phyloP scores from a whole-genome alignment of 2,329 filamentous ascomycete species.

The Aspergillus sp. region DNA sequence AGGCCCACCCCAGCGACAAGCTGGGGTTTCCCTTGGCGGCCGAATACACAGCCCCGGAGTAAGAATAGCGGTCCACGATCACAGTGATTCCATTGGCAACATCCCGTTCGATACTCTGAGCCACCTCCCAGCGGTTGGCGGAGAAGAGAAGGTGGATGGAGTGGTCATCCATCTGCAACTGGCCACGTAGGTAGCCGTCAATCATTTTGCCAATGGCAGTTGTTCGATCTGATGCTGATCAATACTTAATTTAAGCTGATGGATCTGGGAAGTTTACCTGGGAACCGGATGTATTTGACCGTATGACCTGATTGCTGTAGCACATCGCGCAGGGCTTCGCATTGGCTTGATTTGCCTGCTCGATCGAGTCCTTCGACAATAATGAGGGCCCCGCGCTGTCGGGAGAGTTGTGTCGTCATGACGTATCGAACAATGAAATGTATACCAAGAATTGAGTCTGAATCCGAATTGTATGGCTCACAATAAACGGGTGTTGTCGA shows the following conservation, averaged over 20 bases:
- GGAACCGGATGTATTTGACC: constrained; percentile 63
- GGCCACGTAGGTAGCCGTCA: constrained; percentile 72
- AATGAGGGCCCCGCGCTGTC: constrained; percentile 66
- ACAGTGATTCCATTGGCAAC: constrained; percentile 69
- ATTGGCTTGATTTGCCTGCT: constrained; percentile 91
- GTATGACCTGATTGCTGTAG: constrained; percentile 51
- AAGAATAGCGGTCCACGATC: constrained; percentile 90
- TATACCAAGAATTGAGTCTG: not conserved
- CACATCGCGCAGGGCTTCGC: constrained; percentile 60
- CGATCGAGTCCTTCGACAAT: constrained; percentile 87
- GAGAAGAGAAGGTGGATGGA: constrained; percentile 87
- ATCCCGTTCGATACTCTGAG: constrained; percentile 40
- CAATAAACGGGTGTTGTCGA: too few relatives aligned
- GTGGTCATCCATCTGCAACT: constrained; percentile 76
- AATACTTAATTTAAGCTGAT: constrained; percentile 9
- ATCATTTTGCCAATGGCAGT: constrained; percentile 88
- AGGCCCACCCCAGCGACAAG: constrained; percentile 74
- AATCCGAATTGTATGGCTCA: too few relatives aligned
- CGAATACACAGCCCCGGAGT: constrained; percentile 89
- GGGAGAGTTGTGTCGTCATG: constrained; percentile 13
- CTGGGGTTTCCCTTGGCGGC: constrained; percentile 76
- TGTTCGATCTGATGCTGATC: constrained; percentile 62
- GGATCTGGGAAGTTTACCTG: constrained; percentile 46
- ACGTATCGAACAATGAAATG: not conserved
- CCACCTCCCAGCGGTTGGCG: constrained; percentile 81